Percentiles rank a stretch among this genome's conserved stretches.
Evolutionary conservation across 305 asterid genomes (phyloP).

Genomic region (Andrographis paniculata): DNA sequence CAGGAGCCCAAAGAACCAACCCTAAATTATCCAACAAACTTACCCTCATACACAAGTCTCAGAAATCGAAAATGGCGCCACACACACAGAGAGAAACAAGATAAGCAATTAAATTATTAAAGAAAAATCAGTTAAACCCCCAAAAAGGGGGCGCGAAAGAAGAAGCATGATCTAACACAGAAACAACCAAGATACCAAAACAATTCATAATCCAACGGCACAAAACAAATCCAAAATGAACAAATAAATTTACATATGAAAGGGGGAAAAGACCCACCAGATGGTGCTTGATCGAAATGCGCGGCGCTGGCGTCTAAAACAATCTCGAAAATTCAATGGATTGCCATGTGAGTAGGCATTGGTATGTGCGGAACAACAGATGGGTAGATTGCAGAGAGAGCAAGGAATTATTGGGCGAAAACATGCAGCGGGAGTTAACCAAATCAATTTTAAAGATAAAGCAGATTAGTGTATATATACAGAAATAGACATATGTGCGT

Average conservation of each 20-base stretch:
- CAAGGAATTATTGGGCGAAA: constrained; percentile 19
- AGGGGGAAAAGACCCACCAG: constrained; percentile 26
- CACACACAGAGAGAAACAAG: not conserved
- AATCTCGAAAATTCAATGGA: constrained; percentile 1
- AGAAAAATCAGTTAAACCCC: too few relatives aligned
- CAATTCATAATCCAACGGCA: constrained; percentile 2
- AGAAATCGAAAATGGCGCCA: not conserved
- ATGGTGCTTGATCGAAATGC: constrained; percentile 22
- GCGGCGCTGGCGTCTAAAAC: constrained; percentile 20
- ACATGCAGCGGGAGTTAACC: constrained; percentile 21
- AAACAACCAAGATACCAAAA: too few relatives aligned
- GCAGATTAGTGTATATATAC: too few relatives aligned
- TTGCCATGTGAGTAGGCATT: not conserved
- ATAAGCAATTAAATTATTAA: not conserved
- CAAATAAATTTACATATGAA: not conserved
- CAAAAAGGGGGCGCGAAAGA: too few relatives aligned
- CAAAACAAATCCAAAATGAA: constrained; percentile 5
- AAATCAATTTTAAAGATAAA: too few relatives aligned
- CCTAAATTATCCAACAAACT: too few relatives aligned
- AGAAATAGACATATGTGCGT: too few relatives aligned
- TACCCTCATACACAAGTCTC: too few relatives aligned
- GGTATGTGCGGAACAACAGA: constrained; percentile 6
- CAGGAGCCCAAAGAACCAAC: not conserved
- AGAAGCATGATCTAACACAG: too few relatives aligned
- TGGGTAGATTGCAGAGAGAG: constrained; percentile 24